Evolutionary conservation across 352 stramenopile genomes (phyloP).

Genomic region (Aphanomyces invadans): DNA sequence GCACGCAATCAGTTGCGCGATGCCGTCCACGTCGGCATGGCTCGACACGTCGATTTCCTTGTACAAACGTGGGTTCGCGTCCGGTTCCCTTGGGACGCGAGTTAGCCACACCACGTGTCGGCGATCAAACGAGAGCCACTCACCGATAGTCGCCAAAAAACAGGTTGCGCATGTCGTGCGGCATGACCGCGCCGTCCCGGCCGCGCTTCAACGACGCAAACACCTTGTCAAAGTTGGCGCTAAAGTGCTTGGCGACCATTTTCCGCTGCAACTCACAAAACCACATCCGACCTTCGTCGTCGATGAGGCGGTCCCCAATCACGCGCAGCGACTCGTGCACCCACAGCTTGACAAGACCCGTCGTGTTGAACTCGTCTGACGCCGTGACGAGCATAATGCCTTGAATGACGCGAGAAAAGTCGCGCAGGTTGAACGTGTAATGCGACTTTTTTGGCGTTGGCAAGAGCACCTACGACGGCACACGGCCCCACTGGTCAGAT

Average conservation of each 20-base stretch:
- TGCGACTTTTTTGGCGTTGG: conserved; percentile 92
- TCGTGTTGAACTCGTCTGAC: conserved; percentile 74
- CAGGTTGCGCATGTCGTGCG: conserved; percentile 79
- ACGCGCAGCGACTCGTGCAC: conserved; percentile 91
- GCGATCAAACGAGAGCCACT: conserved; percentile 24
- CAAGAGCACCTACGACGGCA: conserved; percentile 42
- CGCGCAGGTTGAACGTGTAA: conserved; percentile 94
- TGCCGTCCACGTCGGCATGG: conserved; percentile 62
- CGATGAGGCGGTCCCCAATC: conserved; percentile 91
- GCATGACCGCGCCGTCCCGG: conserved; percentile 57
- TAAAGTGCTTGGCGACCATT: conserved; percentile 84
- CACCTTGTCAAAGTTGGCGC: conserved; percentile 80
- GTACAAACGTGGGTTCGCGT: conserved; percentile 69
- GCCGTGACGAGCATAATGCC: conserved; percentile 87
- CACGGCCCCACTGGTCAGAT: too few relatives aligned
- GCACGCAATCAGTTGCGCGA: conserved; percentile 71
- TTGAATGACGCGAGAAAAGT: conserved; percentile 91
- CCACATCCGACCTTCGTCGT: conserved; percentile 89
- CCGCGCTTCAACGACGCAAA: conserved; percentile 75
- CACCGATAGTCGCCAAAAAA: conserved; percentile 90
- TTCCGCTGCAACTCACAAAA: conserved; percentile 86
- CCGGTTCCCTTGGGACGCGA: conserved; percentile 32
- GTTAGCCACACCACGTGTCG: conserved; percentile 27
- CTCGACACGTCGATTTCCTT: conserved; percentile 70
- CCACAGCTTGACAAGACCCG: conserved; percentile 87